These are phyloP conservation scores for Rhinocladiella mackenziei DNA, from an alignment of 2,329 filamentous ascomycete genomes.

Conservation along the genomic window DNA sequence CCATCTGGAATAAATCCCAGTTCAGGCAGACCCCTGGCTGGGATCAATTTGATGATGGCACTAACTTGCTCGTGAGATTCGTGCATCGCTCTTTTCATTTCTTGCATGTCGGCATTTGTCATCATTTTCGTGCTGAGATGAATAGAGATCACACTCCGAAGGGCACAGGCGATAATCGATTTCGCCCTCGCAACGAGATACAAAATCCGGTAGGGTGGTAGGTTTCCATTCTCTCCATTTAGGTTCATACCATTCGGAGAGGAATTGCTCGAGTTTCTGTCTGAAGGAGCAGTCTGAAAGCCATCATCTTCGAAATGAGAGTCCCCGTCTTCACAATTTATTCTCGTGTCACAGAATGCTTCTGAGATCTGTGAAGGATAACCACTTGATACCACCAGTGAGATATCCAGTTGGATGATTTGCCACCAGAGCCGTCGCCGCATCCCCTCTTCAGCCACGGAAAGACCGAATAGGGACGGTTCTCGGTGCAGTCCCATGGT, in stretches of 20 bases:
- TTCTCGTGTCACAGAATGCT: conserved; percentile 47
- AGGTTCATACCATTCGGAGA: conserved; percentile 24
- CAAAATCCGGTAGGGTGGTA: conserved; percentile 41
- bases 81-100: conserved; percentile 40
- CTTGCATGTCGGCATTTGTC: conserved; percentile 43
- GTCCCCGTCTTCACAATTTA: conserved; percentile 47
- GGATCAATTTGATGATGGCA: conserved; percentile 43
- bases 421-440: conserved; percentile 40
- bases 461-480: conserved; percentile 46
- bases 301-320: conserved; percentile 40
- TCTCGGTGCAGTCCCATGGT: conserved; percentile 40
- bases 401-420: conserved; percentile 51
- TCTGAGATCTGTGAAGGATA: conserved; percentile 47
- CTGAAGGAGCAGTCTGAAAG: conserved; percentile 37
- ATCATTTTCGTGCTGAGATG: conserved; percentile 45
- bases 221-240: conserved; percentile 40
- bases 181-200: conserved; percentile 43
- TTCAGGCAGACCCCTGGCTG: conserved; percentile 32
- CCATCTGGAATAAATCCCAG: conserved; percentile 27
- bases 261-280: background rate
- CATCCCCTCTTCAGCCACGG: conserved; percentile 43
- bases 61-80: conserved; percentile 42
- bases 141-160: conserved; percentile 43
- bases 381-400: conserved; percentile 49
- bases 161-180: conserved; percentile 43